Evolutionary conservation across 2,329 filamentous ascomycete species (phyloP), one percentile per base, ranked within the genome.

Genomic region (Cadophora gregata): DNA sequence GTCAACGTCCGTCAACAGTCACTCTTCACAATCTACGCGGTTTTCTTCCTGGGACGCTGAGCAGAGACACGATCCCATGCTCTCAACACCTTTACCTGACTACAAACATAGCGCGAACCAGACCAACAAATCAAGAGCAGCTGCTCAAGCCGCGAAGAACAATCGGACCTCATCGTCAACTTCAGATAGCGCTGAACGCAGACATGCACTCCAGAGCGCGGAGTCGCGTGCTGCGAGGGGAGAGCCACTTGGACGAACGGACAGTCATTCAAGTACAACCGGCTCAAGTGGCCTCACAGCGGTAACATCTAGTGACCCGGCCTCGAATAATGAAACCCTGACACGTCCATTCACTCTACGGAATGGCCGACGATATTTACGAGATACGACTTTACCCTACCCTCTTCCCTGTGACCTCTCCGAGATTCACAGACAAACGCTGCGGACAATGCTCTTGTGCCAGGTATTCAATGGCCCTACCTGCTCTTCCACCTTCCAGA

Each of bases 371-470:
- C 90, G 90, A 56, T 97, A 95, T 79, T 86, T 96, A 70, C 88
- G 91, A 76, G 92, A 97, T 75, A 82, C 85, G 9, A 83, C 86
- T 1, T 81, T 92, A 33, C 81, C 87, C 8, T 97, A 98, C 74
- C 93, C 93, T n/a, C 83, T 97, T 1, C 95, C 95, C 47, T 90
- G 91, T 80, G 95, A 97, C 80, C 85, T 97, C 48, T 83, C 90
- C 48, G 94, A 97, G 80, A 86, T 97, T 59, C 93, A 97, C 79
- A 88, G 94, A 65, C 94, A 97, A 79, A 93, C 89, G 58, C 82
- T 97, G 64, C 88, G 93, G 67, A 96, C 94, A 0, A 84, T 97
- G 71, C 85, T 97, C 69, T 84, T 93, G 61, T 90, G 93, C 72
- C 89, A 93, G 75, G 86, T 97, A 38, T 93, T 96, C 74, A 93